Conservation (phyloP, 345 rosid genomes). For the Aquilaria sinensis region DNA sequence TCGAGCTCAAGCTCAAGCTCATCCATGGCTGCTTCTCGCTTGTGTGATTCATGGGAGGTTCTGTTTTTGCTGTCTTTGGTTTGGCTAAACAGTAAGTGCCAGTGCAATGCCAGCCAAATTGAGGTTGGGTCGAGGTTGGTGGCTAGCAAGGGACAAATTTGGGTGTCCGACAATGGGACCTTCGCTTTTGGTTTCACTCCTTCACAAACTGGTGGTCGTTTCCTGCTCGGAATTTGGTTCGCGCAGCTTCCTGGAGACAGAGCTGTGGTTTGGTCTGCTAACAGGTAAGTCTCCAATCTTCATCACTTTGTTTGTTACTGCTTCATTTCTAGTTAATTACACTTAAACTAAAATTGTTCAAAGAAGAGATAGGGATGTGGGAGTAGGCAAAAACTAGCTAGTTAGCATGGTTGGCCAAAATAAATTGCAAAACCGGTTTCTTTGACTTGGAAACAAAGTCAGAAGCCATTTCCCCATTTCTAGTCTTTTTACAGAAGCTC, state of each 20-base stretch:
- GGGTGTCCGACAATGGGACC: constrained; percentile 72
- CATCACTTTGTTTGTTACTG: background rate
- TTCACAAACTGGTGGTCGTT: constrained; percentile 22
- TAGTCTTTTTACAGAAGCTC: constrained; percentile 29
- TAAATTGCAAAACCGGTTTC: background rate
- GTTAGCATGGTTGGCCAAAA: background rate
- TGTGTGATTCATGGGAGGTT: constrained; percentile 7
- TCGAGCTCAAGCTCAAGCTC: background rate
- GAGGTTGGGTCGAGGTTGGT: constrained; percentile 54
- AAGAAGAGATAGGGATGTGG: background rate
- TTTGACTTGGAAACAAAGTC: background rate
- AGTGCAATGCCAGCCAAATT: constrained; percentile 33
- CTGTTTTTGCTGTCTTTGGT: constrained; percentile 14
- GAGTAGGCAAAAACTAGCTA: no score
- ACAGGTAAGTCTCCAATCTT: constrained; percentile 33
- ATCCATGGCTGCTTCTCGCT: constrained; percentile 21
- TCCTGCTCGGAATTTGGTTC: constrained; percentile 68
- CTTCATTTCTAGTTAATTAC: background rate
- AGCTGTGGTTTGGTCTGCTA: constrained; percentile 77
- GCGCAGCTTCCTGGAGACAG: constrained; percentile 72
- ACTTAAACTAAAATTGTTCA: constrained; percentile 5
- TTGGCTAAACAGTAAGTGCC: constrained; percentile 1
- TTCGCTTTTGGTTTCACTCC: constrained; percentile 73
- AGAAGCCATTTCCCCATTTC: constrained; percentile 8
- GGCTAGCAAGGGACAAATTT: constrained; percentile 33